These are phyloP conservation scores for Phaeosphaeriaceae sp. DNA, from an alignment of 2,329 filamentous ascomycete species.

Conservation along the genomic window DNA sequence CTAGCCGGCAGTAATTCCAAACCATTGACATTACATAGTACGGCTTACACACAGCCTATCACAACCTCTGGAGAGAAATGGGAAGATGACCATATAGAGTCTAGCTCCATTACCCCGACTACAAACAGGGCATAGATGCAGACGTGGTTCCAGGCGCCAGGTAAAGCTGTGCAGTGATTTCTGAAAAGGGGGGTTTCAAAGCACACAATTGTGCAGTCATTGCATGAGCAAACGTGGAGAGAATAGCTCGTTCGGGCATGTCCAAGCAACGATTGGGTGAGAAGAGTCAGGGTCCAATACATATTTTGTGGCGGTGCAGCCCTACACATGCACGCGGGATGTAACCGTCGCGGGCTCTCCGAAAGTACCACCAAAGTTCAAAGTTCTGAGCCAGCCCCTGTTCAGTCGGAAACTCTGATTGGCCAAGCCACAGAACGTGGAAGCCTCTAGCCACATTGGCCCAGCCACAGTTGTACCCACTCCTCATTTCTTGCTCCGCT, in stretches of 20 bases:
- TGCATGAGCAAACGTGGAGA: slow-evolving; percentile 13
- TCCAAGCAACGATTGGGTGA: slow-evolving; percentile 9
- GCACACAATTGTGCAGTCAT: slow-evolving; percentile 14
- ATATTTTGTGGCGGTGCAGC: slow-evolving; percentile 26
- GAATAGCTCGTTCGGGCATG: background rate
- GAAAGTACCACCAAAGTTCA: slow-evolving; percentile 9
- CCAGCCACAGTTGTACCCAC: slow-evolving; percentile 10
- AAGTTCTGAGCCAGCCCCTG: slow-evolving; percentile 10
- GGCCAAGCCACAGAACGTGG: slow-evolving; percentile 6
- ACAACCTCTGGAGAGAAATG: too few relatives aligned
- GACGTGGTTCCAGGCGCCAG: too few relatives aligned
- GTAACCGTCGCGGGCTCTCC: slow-evolving; percentile 20
- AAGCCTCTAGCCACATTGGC: slow-evolving; percentile 32
- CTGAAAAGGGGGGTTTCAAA: slow-evolving; percentile 9
- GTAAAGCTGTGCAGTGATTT: too few relatives aligned
- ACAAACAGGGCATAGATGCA: too few relatives aligned
- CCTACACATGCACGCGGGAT: slow-evolving; percentile 18
- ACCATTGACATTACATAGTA: too few relatives aligned
- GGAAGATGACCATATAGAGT: too few relatives aligned
- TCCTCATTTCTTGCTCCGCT: too few relatives aligned
- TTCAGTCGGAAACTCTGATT: slow-evolving; percentile 5
- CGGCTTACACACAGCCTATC: too few relatives aligned
- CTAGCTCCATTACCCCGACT: too few relatives aligned
- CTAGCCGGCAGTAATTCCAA: too few relatives aligned
- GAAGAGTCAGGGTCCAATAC: slow-evolving; percentile 19